Conservation (phyloP, 257 asterid species). For the Solanum infundibuliforme region DNA sequence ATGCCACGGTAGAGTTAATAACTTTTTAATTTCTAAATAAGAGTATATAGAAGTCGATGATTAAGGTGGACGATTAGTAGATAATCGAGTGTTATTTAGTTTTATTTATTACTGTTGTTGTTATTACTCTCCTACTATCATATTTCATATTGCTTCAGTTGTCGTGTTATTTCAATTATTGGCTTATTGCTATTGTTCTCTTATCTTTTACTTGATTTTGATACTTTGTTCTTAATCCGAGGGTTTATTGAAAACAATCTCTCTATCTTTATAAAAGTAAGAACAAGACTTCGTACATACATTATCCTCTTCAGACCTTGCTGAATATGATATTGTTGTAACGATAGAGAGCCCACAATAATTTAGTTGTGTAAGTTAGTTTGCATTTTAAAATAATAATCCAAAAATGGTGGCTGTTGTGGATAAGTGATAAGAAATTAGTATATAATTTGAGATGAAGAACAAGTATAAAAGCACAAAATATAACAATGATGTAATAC, state of each 20-base stretch:
- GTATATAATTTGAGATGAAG: neutral
- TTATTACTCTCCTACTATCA: neutral
- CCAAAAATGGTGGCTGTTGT: neutral
- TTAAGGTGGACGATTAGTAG: neutral
- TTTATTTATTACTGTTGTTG: neutral
- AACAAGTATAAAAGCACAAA: neutral
- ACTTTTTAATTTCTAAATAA: neutral
- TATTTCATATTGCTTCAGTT: too few relatives aligned
- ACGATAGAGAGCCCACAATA: neutral
- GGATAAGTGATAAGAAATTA: neutral
- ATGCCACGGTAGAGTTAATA: neutral
- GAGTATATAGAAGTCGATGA: neutral
- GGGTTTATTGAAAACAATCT: accelerated
- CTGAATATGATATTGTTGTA: neutral
- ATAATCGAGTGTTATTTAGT: neutral
- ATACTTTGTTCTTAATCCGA: neutral
- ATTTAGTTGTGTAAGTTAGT: neutral
- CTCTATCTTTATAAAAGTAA: neutral
- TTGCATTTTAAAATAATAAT: neutral
- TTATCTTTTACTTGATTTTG: neutral
- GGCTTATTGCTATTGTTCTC: neutral
- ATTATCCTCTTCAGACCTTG: neutral
- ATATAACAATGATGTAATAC: neutral
- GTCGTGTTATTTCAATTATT: too few relatives aligned
- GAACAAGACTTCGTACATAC: neutral